phyloP scores from a whole-genome alignment of 2,329 filamentous ascomycete species.

The Pleoardoris graminearum region DNA sequence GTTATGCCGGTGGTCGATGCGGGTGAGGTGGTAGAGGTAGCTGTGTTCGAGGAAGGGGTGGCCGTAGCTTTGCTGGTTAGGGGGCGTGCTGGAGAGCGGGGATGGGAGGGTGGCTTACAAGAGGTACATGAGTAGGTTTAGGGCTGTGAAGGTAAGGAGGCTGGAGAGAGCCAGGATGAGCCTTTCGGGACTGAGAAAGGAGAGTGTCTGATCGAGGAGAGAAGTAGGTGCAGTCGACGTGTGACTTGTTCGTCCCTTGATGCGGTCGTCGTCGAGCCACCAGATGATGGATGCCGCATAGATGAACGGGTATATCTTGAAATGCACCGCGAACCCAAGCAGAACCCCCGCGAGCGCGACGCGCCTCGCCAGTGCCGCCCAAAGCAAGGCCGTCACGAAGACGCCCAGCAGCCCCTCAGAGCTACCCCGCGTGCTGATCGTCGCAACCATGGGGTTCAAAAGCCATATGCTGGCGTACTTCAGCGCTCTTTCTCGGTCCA shows the following conservation, averaged over 20 bases:
- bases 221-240: slow-evolving; percentile 17
- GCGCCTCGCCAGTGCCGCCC: slow-evolving; percentile 71
- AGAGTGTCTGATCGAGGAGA: slow-evolving; percentile 22
- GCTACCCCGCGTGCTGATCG: slow-evolving; percentile 92
- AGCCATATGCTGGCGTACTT: slow-evolving; percentile 88
- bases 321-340: slow-evolving; percentile 84
- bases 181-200: slow-evolving; percentile 48
- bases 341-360: slow-evolving; percentile 70
- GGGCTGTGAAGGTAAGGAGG: slow-evolving; percentile 68
- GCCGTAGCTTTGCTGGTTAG: slow-evolving; percentile 63
- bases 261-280: slow-evolving; percentile 69
- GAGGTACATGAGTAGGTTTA: slow-evolving; percentile 80
- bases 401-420: slow-evolving; percentile 89
- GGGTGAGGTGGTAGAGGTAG: slow-evolving; percentile 87
- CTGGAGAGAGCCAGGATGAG: slow-evolving; percentile 66
- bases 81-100: too few relatives aligned
- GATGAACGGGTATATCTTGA: slow-evolving; percentile 99
- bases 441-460: slow-evolving; percentile 96
- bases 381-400: slow-evolving; percentile 79
- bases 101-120: slow-evolving; percentile 62
- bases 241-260: slow-evolving; percentile 4
- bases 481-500: slow-evolving; percentile 57
- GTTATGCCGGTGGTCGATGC: slow-evolving; percentile 96
- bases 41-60: slow-evolving; percentile 83
- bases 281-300: slow-evolving; percentile 82